These are phyloP conservation scores for Rhodofomes roseus DNA, from an alignment of 1,284 basidiomycete genomes.

Conservation along the genomic window DNA sequence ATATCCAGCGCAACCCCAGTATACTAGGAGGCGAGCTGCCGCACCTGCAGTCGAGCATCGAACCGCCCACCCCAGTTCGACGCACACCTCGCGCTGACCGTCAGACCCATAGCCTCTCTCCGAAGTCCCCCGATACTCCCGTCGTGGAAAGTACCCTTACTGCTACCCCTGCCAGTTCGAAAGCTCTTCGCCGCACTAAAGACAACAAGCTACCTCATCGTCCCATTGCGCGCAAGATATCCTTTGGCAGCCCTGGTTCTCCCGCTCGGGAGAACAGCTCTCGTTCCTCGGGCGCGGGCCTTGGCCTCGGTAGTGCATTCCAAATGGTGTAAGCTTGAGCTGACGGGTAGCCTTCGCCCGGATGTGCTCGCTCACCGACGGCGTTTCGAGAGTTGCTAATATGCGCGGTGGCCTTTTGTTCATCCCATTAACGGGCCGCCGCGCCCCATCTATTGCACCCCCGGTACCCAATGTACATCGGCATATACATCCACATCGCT, in stretches of 20 bases:
- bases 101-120: background rate
- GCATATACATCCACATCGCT: background rate
- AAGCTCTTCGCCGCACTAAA: slow-evolving; percentile 23
- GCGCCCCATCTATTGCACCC: background rate
- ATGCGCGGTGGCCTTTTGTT: background rate
- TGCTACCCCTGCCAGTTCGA: slow-evolving; percentile 10
- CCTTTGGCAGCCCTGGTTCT: slow-evolving; percentile 41
- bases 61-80: slow-evolving; percentile 8
- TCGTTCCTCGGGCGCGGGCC: slow-evolving; percentile 18
- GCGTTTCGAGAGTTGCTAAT: background rate
- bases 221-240: slow-evolving; percentile 41
- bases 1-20: slow-evolving; percentile 53
- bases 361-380: background rate
- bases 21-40: slow-evolving; percentile 49
- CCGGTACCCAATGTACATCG: slow-evolving; percentile 2
- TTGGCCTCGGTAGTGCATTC: slow-evolving; percentile 54
- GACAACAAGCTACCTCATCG: slow-evolving; percentile 18
- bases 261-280: slow-evolving; percentile 29
- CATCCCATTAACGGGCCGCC: background rate
- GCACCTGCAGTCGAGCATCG: slow-evolving; percentile 16
- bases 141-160: slow-evolving; percentile 11
- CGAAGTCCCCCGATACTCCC: slow-evolving; percentile 10
- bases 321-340: slow-evolving; percentile 41
- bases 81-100: background rate
- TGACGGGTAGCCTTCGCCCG: background rate